phyloP scores from a whole-genome alignment of 495 filamentous ascomycete species.

The Podospora tetraspora region DNA sequence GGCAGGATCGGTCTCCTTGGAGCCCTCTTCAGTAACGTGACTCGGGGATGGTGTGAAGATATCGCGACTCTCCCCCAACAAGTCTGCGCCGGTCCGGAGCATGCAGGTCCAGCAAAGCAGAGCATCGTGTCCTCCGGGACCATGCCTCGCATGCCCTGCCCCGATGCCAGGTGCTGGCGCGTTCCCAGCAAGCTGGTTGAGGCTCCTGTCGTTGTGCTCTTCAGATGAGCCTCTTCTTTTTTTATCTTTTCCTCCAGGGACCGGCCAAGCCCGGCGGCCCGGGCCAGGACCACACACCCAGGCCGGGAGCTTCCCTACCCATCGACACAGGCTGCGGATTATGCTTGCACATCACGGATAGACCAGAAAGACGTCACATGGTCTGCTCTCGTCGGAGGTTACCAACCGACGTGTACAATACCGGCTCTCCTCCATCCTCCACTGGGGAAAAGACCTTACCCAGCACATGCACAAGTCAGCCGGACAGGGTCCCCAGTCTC shows the following conservation, averaged over 20 bases:
- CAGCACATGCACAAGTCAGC: constrained; percentile 12
- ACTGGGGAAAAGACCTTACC: background rate
- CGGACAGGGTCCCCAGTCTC: constrained; percentile 9
- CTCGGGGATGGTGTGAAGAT: constrained; percentile 36
- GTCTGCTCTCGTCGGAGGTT: background rate
- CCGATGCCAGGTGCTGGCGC: background rate
- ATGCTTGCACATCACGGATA: background rate
- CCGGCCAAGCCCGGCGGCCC: background rate
- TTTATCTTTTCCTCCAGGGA: background rate
- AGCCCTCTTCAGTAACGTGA: constrained; percentile 40
- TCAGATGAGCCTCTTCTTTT: constrained; percentile 2
- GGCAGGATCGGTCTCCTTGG: constrained; percentile 31
- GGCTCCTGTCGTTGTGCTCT: background rate
- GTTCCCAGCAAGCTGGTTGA: background rate
- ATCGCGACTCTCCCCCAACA: constrained; percentile 12
- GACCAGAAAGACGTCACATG: constrained; percentile 7
- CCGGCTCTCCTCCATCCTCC: background rate
- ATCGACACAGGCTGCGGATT: background rate
- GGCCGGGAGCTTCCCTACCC: background rate
- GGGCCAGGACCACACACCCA: background rate
- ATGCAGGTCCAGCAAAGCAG: background rate
- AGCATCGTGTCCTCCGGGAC: background rate
- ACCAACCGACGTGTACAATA: background rate
- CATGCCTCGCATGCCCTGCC: constrained; percentile 7
- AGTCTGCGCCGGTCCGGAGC: no score